These are phyloP conservation scores for Ophiocordyceps robertsii DNA, from an alignment of 2,329 filamentous ascomycete genomes.

Conservation along the genomic window DNA sequence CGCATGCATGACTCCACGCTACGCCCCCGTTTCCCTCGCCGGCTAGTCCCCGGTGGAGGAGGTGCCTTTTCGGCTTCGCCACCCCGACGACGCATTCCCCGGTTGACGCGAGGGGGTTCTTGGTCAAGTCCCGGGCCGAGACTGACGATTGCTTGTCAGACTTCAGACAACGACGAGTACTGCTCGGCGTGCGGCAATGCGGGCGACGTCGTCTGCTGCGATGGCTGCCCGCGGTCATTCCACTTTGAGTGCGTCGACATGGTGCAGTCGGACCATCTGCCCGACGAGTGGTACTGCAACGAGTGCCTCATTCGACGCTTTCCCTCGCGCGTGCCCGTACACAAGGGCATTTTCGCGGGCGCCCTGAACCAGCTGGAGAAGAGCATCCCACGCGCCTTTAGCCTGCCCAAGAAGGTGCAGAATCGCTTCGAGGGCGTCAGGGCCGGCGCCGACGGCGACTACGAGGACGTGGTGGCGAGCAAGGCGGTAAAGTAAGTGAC, in stretches of 20 bases:
- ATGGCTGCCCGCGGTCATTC: conserved; percentile 80
- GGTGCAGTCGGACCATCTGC: conserved; percentile 51
- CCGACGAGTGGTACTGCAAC: conserved; percentile 78
- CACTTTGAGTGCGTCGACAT: conserved; percentile 84
- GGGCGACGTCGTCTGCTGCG: conserved; percentile 83
- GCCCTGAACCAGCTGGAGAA: conserved; percentile 53
- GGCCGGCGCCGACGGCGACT: conserved; percentile 65
- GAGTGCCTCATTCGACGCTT: conserved; percentile 44
- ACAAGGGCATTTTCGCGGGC: conserved; percentile 44
- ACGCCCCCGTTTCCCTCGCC: not conserved
- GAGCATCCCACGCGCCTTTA: conserved; percentile 59
- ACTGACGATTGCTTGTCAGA: conserved; percentile 18
- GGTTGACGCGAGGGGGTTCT: not conserved
- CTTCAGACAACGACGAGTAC: conserved; percentile 69
- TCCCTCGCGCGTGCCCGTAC: conserved; percentile 29
- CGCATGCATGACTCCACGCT: not conserved
- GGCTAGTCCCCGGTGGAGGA: not conserved
- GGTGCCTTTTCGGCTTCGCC: not conserved
- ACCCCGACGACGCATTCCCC: not conserved
- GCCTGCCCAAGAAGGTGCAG: conserved; percentile 57
- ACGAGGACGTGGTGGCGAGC: conserved; percentile 51
- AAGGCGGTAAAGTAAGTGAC: conserved; percentile 51
- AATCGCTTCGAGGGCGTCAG: conserved; percentile 69
- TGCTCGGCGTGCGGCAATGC: conserved; percentile 77
- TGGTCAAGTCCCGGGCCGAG: too few relatives aligned